These are phyloP conservation scores for Entomortierella beljakovae DNA, from an alignment of 192 early-diverging fungal species.

Conservation along the genomic window DNA sequence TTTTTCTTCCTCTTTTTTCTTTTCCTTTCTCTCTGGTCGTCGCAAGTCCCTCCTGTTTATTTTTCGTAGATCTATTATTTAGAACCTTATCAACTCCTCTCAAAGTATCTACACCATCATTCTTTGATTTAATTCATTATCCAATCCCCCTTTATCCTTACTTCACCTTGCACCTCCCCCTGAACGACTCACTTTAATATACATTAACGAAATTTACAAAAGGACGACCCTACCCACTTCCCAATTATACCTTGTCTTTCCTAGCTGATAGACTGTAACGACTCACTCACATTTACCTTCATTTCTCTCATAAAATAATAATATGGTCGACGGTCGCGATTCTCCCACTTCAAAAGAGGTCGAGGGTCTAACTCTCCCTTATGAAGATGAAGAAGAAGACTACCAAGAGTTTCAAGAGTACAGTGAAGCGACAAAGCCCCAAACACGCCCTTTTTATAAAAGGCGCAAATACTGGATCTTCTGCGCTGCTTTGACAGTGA, in stretches of 20 bases:
- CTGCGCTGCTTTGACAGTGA: slow-evolving; percentile 60
- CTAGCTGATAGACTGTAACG: not conserved
- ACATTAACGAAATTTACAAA: not conserved
- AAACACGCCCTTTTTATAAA: slow-evolving; percentile 58
- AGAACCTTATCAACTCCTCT: slow-evolving; percentile 2
- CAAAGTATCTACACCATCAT: not conserved
- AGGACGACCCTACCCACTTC: not conserved
- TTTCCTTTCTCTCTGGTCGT: slow-evolving; percentile 17
- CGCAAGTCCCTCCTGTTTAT: slow-evolving; percentile 22
- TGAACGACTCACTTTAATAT: not conserved
- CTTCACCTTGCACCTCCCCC: slow-evolving; percentile 12
- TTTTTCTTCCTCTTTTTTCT: slow-evolving; percentile 23
- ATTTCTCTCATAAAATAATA: not conserved
- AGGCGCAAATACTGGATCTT: slow-evolving; percentile 65
- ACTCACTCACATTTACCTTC: not conserved
- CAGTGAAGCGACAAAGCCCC: slow-evolving; percentile 53
- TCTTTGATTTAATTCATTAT: not conserved
- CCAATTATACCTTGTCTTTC: not conserved
- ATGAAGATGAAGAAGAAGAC: slow-evolving; percentile 49
- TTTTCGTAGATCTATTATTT: slow-evolving; percentile 15
- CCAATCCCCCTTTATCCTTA: not conserved
- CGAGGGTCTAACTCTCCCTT: slow-evolving; percentile 41
- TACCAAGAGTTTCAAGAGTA: slow-evolving; percentile 55
- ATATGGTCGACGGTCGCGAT: slow-evolving; percentile 12
- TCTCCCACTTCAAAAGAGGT: slow-evolving; percentile 49